phyloP scores from a whole-genome alignment of 345 rosid genomes.

The Linum lewisii region DNA sequence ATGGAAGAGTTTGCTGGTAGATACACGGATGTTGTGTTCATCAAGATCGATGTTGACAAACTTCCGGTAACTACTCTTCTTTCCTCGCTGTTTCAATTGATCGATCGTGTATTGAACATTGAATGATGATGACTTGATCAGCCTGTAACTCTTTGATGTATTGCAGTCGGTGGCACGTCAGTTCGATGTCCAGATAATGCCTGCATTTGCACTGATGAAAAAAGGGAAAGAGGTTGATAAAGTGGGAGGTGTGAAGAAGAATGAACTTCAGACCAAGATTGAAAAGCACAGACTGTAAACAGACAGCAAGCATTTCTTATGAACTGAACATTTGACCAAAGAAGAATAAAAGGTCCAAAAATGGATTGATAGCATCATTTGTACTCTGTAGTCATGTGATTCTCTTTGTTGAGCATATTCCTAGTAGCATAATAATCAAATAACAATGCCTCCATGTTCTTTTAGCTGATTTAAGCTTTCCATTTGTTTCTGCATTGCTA shows the following conservation, averaged over 20 bases:
- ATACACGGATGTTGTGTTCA: slow-evolving; percentile 46
- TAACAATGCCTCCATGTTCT: no score
- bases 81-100: background rate
- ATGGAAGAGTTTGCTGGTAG: slow-evolving; percentile 45
- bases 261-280: slow-evolving; percentile 46
- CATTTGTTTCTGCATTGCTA: no score
- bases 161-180: slow-evolving; percentile 41
- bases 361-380: no score
- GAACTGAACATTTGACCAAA: no score
- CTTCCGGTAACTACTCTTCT: slow-evolving; percentile 24
- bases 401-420: no score
- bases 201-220: slow-evolving; percentile 52
- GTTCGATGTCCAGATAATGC: slow-evolving; percentile 36
- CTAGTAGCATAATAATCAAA: no score
- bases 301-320: no score
- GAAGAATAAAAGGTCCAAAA: no score
- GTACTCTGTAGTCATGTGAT: no score
- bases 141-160: no score
- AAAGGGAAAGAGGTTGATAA: slow-evolving; percentile 51
- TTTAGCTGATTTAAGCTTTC: no score
- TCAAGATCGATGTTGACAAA: slow-evolving; percentile 67
- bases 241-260: slow-evolving; percentile 45
- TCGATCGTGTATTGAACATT: background rate
- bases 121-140: no score
- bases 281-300: slow-evolving; percentile 33